Evolutionary conservation across 2,329 filamentous ascomycete genomes (phyloP).

Genomic region (Colletotrichum siamense): DNA sequence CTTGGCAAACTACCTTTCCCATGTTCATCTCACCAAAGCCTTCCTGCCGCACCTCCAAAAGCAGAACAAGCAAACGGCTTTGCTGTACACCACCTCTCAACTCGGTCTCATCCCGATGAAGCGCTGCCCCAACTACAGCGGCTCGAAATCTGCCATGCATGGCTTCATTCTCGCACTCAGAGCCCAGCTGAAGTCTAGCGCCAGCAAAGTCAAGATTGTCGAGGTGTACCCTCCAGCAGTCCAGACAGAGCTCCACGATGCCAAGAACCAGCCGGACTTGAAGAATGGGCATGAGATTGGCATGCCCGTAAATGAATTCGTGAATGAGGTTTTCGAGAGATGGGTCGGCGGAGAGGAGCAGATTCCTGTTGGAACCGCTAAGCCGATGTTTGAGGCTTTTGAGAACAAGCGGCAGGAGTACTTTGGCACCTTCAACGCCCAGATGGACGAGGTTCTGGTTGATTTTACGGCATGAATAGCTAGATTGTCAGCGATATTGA

Average conservation of each 20-base stretch:
- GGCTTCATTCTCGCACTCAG: constrained; percentile 28
- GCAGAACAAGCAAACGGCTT: constrained; percentile 7
- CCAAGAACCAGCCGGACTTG: background rate
- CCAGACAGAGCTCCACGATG: constrained; percentile 23
- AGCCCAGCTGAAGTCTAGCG: constrained; percentile 16
- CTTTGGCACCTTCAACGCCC: background rate
- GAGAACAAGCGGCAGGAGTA: background rate
- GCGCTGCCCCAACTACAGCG: constrained; percentile 30
- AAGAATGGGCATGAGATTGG: constrained; percentile 29
- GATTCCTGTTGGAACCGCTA: background rate
- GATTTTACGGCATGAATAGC: constrained; percentile 30
- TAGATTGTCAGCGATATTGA: too few relatives aligned
- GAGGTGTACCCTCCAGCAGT: constrained; percentile 34
- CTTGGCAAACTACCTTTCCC: constrained; percentile 32
- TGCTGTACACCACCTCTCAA: constrained; percentile 25
- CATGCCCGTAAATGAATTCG: constrained; percentile 43
- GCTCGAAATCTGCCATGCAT: constrained; percentile 31
- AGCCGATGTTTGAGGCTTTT: background rate
- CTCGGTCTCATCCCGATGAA: constrained; percentile 16
- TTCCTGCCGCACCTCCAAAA: constrained; percentile 31
- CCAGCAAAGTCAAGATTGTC: constrained; percentile 24
- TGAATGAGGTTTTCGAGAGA: constrained; percentile 48
- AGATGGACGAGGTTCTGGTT: background rate
- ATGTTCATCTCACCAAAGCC: constrained; percentile 29
- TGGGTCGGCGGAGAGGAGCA: constrained; percentile 47